Percentiles rank a stretch among this genome's conserved stretches.
Conservation (phyloP, 208 protist genomes). For the Leishmania gerbilli region DNA sequence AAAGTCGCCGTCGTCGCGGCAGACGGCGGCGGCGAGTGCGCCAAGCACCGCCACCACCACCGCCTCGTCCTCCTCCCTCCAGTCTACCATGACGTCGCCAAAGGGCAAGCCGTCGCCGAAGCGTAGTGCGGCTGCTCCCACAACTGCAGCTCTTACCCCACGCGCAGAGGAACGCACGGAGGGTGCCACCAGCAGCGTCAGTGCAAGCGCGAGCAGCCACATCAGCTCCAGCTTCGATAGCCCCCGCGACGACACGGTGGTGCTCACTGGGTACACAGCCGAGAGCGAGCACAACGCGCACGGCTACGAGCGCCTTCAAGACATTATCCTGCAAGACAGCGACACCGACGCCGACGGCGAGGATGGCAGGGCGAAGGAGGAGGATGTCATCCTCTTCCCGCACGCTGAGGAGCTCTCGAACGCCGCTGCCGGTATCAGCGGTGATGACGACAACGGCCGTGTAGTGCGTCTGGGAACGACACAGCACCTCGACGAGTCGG, state of each 20-base stretch:
- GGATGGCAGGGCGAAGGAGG: slow-evolving; percentile 28
- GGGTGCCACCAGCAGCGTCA: slow-evolving; percentile 21
- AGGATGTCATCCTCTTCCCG: slow-evolving; percentile 81
- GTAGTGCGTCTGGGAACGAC: slow-evolving; percentile 74
- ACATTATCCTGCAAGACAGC: slow-evolving; percentile 78
- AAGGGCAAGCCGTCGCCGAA: slow-evolving; percentile 11
- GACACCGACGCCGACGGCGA: slow-evolving; percentile 32
- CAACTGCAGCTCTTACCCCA: slow-evolving; percentile 1
- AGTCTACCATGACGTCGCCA: background rate
- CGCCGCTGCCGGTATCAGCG: slow-evolving; percentile 3
- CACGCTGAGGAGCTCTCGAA: slow-evolving; percentile 67
- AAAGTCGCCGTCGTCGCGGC: slow-evolving; percentile 3
- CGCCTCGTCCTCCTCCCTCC: background rate
- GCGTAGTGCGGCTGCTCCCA: background rate
- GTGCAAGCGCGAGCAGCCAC: slow-evolving; percentile 14
- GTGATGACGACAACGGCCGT: slow-evolving; percentile 16
- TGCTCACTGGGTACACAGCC: background rate
- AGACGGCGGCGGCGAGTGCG: background rate
- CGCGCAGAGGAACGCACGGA: slow-evolving; percentile 1
- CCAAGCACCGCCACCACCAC: background rate
- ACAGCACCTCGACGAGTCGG: slow-evolving; percentile 81
- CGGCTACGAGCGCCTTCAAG: slow-evolving; percentile 47
- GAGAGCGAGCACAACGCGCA: slow-evolving; percentile 16
- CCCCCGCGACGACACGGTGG: slow-evolving; percentile 7
- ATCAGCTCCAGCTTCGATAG: slow-evolving; percentile 2